Base-by-base conservation (phyloP, 306 rosid species). In the Amphicarpaea edgeworthii region DNA sequence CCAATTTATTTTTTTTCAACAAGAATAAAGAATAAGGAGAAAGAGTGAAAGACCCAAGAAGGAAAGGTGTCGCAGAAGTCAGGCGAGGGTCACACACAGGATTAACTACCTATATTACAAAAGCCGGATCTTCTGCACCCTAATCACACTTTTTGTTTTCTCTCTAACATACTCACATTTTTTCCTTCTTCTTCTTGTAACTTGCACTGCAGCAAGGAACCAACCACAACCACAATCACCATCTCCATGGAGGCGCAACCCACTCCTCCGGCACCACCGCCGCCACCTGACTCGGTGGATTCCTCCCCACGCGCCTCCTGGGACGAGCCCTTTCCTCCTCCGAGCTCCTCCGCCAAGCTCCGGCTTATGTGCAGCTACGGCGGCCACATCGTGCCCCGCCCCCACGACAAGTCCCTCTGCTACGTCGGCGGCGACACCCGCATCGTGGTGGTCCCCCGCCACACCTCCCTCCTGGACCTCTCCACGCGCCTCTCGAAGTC, bases 341-440 rank as follows among this genome's bases (percentile, higher is more conserved):
- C 73, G 41, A 6, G 84, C 74, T 6, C 83, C 74, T 6, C 83
- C 21, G 11, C 46, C 16, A 70, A 86, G 60, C 90, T 92, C 67
- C 96, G 96, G n/a, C 87, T 92, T 17, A 92, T 92, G 97, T 88
- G 93, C 84, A 91, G 94, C 81, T 91, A 89, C 34, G 97, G 97
- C 62, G 97, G 97, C 4, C 97, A 89, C 75, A 91, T 91, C 65
- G 87, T 85, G 38, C 97, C 97, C 9, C 91, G 95, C 8, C 97
- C 97, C 3, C 93, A 89, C 79, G 93, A 87, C 81, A 91, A 87
- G 89, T 81, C 91, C 24, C 87, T 91, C 15, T 89, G 91, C 83
- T 91, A 91, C 76, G 84, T 86, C 70, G 93, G 95, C 30, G 97
- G 97, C 23, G 95, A 89, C 58, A 91, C 97, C 10, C 86, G 97